Evolutionary conservation across 805 yeast genomes (phyloP).

Genomic region (Kuraishia capsulata): DNA sequence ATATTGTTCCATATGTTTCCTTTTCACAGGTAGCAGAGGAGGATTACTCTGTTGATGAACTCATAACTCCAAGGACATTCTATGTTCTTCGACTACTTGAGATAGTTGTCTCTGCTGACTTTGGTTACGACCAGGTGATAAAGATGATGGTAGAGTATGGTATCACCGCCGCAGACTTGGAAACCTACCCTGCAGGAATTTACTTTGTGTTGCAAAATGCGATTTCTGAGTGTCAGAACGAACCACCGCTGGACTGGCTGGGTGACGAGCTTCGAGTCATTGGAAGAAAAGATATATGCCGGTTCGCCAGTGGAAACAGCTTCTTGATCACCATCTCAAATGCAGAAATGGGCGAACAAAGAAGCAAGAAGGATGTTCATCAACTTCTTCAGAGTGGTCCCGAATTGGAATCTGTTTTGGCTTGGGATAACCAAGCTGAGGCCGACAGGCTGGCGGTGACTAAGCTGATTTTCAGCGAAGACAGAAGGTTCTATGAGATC

Average conservation of each 20-base stretch:
- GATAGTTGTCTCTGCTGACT: constrained; percentile 43
- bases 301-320: constrained; percentile 3
- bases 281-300: constrained; percentile 58
- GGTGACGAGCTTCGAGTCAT: constrained; percentile 41
- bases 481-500: constrained; percentile 72
- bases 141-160: constrained; percentile 52
- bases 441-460: constrained; percentile 63
- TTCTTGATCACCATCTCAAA: background rate
- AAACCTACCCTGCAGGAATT: constrained; percentile 69
- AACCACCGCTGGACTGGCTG: constrained; percentile 39
- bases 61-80: constrained; percentile 59
- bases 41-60: constrained; percentile 43
- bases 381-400: constrained; percentile 28
- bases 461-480: constrained; percentile 63
- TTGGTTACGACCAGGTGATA: constrained; percentile 44
- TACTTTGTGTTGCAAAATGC: constrained; percentile 58
- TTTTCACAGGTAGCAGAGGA: constrained; percentile 65
- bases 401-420: constrained; percentile 37
- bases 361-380: constrained; percentile 26
- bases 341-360: constrained; percentile 2
- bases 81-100: constrained; percentile 55
- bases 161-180: constrained; percentile 41
- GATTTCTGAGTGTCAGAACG: constrained; percentile 42
- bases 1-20: constrained; percentile 46
- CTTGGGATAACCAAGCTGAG: constrained; percentile 68